Conservation (phyloP, 371 early-diverging fungal species). For the Nematocida ironsii region DNA sequence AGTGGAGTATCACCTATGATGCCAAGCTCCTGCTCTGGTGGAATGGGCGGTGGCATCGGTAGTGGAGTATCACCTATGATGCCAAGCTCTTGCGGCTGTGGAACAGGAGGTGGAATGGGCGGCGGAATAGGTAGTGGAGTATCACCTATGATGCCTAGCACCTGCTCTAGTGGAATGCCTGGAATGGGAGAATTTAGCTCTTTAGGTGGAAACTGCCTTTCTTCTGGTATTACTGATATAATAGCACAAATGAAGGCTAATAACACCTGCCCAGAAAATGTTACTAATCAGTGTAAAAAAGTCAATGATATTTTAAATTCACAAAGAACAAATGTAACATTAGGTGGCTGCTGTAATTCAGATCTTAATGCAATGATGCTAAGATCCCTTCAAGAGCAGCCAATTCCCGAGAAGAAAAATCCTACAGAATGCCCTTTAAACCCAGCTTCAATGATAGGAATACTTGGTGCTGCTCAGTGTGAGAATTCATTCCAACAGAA, state of each 20-base stretch:
- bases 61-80: neutral
- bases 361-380: conserved; percentile 20
- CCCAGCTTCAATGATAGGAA: conserved; percentile 5
- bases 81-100: neutral
- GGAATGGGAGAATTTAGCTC: neutral
- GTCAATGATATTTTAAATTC: neutral
- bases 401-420: neutral
- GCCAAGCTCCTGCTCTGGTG: neutral
- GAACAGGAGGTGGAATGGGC: neutral
- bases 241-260: neutral
- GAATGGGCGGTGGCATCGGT: neutral
- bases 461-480: neutral
- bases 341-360: neutral
- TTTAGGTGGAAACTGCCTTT: neutral
- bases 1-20: neutral
- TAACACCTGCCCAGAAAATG: neutral
- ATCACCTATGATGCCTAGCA: neutral
- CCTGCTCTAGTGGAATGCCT: neutral
- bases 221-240: neutral
- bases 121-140: neutral
- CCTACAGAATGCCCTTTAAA: conserved; percentile 12
- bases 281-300: neutral
- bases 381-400: neutral
- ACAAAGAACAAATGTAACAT: neutral
- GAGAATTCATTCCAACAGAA: neutral